Base-by-base conservation (phyloP, 2,329 filamentous ascomycete genomes). In the Beauveria rudraprayagi region DNA sequence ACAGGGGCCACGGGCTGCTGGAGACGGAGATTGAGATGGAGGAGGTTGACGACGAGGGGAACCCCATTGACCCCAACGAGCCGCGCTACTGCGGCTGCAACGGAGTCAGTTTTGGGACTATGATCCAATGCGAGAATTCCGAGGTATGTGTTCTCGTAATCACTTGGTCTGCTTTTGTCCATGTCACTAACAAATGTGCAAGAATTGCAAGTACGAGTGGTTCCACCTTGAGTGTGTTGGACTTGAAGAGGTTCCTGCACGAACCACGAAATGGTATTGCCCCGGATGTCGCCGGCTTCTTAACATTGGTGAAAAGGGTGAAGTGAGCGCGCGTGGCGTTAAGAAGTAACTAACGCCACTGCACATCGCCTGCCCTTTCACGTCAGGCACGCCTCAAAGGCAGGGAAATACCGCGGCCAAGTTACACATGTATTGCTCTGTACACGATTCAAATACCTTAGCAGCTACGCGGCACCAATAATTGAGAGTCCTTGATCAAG, bases 251-350 rank as follows among this genome's bases (percentile, higher is more conserved):
- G 83, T 89, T 62, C 89, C 90, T 11, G 82, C 86, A 2, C 80
- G 88, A 19, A 88, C 88, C 37, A 87, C 87, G 2, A 92, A 91
- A 73, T 94, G 90, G 90, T 94, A 91, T 68, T 94, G 90, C 72
- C 89, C 89, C 1, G 85, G 91, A 55, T 94, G 90, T 69, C 78
- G 86, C 46, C 81, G 83, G 63, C 74, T 80, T 34, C 73, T 87
- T 37, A 83, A 84, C 53, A 84, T 87, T 66, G 84, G 84, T 6
- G 83, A 85, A 73, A 83, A 79, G 71, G 84, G 84, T 3, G 83
- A 87, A 68, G 82, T 86, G 11, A 86, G 73, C 63, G 83, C 82
- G n/a, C 73, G 83, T 62, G 81, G 82, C 6, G 73, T 84, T 11
- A 81, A 74, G 73, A 79, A 73, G 65, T 78, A 69, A 68, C 64